These are phyloP conservation scores for Mycena crocata DNA, from an alignment of 768 basidiomycete genomes.

Conservation along the genomic window DNA sequence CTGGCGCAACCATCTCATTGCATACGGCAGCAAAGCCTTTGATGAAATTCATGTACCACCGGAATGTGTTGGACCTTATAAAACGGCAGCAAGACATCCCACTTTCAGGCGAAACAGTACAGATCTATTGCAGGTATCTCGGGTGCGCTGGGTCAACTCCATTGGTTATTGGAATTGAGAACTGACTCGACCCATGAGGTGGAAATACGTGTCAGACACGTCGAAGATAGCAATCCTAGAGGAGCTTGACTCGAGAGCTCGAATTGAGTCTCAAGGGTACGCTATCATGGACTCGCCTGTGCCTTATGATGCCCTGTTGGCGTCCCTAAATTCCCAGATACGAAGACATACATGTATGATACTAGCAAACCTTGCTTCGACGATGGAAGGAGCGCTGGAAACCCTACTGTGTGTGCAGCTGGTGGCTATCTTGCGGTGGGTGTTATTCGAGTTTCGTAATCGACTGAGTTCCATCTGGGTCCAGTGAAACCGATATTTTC, in stretches of 20 bases:
- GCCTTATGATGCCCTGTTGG: no score
- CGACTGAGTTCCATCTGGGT: background rate
- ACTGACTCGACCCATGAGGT: background rate
- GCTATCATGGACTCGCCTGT: background rate
- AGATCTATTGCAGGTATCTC: slow-evolving; percentile 7
- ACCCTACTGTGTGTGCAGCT: background rate
- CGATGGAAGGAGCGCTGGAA: no score
- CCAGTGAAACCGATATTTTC: background rate
- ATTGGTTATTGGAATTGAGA: background rate
- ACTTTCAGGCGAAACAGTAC: background rate
- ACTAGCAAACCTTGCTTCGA: no score
- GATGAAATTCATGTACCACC: slow-evolving; percentile 8
- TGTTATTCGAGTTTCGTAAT: no score
- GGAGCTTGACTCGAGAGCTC: background rate
- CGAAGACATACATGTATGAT: no score
- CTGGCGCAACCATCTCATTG: background rate
- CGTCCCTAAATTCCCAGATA: no score
- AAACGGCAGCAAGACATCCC: background rate
- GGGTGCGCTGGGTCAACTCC: background rate
- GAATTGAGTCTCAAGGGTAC: background rate
- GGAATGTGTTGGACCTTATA: background rate
- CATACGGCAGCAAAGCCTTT: slow-evolving; percentile 10
- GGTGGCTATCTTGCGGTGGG: background rate
- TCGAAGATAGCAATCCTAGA: background rate
- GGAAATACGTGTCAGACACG: background rate